phyloP scores from a whole-genome alignment of 176 grass and related monocot genomes.

The Alloteropsis semialata region DNA sequence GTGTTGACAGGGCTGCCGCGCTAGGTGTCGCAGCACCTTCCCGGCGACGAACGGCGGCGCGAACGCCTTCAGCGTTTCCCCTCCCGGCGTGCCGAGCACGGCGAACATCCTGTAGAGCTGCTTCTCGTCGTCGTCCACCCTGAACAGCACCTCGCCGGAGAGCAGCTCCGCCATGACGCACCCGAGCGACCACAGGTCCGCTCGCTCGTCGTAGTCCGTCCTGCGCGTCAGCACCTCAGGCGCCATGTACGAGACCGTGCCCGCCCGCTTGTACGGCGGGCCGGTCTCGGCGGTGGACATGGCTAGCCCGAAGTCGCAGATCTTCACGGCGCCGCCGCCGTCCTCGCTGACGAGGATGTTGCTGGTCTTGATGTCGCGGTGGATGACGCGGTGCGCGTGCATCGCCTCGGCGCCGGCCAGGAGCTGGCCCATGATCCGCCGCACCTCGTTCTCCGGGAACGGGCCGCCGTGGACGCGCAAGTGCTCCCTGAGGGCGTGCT shows the following conservation, averaged over 20 bases:
- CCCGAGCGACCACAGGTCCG: neutral
- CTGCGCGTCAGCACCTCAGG: neutral
- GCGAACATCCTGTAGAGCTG: slow-evolving; percentile 1
- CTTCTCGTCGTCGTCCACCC: neutral
- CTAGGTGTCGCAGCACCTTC: neutral
- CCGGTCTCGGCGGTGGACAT: neutral
- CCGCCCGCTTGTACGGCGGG: neutral
- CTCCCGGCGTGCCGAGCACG: neutral
- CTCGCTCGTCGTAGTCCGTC: slow-evolving; percentile 8
- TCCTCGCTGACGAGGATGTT: slow-evolving; percentile 33
- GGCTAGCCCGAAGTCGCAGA: slow-evolving; percentile 9
- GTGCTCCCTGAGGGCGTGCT: neutral
- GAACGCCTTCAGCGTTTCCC: neutral
- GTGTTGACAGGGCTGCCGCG: neutral
- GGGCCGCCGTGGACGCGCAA: neutral
- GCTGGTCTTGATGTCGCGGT: slow-evolving; percentile 39
- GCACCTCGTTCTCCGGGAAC: neutral
- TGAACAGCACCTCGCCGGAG: neutral
- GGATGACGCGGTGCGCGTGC: slow-evolving; percentile 7
- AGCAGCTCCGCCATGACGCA: slow-evolving; percentile 14
- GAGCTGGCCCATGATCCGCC: neutral
- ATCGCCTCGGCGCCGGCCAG: neutral
- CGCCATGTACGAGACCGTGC: neutral
- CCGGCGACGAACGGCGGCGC: neutral
- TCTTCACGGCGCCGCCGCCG: slow-evolving; percentile 17